Evolutionary conservation across 139 green algal species (phyloP).

Genomic region (Haematococcus lacustris): DNA sequence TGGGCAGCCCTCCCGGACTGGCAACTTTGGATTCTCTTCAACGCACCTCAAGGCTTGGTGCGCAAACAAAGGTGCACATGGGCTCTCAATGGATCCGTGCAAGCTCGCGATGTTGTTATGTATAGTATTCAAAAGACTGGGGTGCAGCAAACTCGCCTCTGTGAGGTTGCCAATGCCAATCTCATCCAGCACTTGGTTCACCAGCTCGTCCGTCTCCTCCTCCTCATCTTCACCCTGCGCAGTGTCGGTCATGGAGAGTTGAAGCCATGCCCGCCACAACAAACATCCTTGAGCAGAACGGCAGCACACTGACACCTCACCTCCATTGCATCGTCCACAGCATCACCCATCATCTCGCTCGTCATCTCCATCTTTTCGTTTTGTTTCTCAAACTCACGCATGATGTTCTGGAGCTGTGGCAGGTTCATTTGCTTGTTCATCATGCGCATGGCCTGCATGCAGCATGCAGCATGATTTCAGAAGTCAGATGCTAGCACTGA

Average conservation of each 20-base stretch:
- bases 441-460: slow-evolving; percentile 72
- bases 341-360: slow-evolving; percentile 91
- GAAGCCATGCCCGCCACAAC: too few species aligned
- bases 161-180: slow-evolving; percentile 69
- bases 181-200: slow-evolving; percentile 82
- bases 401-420: slow-evolving; percentile 83
- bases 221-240: slow-evolving; percentile 80
- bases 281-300: too few species aligned
- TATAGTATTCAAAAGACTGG: too few species aligned
- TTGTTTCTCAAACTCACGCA: slow-evolving; percentile 94
- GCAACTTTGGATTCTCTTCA: too few species aligned
- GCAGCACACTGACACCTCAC: too few species aligned
- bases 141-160: slow-evolving; percentile 27
- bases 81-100: too few species aligned
- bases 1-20: too few species aligned
- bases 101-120: too few species aligned
- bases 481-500: not conserved
- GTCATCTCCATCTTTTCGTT: slow-evolving; percentile 99
- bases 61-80: too few species aligned
- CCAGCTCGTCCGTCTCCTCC: slow-evolving; percentile 91
- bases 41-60: too few species aligned
- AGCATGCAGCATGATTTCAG: not conserved
- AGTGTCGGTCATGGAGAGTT: not conserved
- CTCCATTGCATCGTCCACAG: slow-evolving; percentile 91
- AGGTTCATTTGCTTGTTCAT: slow-evolving; percentile 98